Percentiles rank a stretch among this genome's conserved stretches.
Evolutionary conservation across 345 rosid genomes (phyloP).

Genomic region (Stellera chamaejasme): DNA sequence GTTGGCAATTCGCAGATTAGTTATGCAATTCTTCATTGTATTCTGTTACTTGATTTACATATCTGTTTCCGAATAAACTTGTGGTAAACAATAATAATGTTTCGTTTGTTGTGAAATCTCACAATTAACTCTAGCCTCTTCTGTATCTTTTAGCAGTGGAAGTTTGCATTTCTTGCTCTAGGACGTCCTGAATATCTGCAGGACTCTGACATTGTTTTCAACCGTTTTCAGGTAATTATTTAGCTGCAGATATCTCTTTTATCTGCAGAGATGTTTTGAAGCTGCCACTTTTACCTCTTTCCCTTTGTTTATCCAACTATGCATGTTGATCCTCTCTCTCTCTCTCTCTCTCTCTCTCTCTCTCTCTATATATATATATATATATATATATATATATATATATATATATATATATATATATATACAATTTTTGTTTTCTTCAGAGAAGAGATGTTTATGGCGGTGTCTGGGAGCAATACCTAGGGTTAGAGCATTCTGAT

Average conservation of each 20-base stretch:
- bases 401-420: no score
- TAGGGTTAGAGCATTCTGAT: constrained; percentile 70
- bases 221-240: constrained; percentile 64
- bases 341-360: not conserved
- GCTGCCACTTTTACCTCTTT: not conserved
- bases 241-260: not conserved
- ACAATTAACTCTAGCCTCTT: not conserved
- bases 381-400: no score
- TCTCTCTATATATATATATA: no score
- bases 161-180: constrained; percentile 79
- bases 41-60: not conserved
- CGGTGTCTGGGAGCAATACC: constrained; percentile 61
- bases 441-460: constrained; percentile 56
- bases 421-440: not conserved
- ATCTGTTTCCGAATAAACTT: not conserved
- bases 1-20: not conserved
- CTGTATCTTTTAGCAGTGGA: constrained; percentile 49
- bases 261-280: not conserved
- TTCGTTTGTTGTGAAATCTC: not conserved
- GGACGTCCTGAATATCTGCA: constrained; percentile 87
- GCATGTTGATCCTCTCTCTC: not conserved
- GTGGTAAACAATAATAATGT: not conserved
- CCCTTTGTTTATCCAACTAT: not conserved
- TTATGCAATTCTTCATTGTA: not conserved
- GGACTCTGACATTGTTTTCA: constrained; percentile 66